Conservation (phyloP, 805 yeast genomes). For the Danielia oregonensis region DNA sequence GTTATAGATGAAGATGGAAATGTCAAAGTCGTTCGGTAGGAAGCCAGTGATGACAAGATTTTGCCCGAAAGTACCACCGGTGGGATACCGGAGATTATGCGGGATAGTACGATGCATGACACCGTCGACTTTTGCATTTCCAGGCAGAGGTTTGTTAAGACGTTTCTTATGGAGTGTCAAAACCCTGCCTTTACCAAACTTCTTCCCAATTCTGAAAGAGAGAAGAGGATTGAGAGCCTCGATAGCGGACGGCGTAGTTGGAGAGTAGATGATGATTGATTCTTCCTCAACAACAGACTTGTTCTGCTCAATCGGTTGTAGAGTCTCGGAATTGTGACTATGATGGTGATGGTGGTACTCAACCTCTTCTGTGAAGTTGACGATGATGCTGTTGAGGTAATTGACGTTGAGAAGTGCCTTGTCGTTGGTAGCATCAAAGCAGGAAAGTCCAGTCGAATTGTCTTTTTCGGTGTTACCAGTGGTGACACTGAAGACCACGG, state of each 20-base stretch:
- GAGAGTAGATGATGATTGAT: conserved; percentile 33
- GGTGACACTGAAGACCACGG: conserved; percentile 8
- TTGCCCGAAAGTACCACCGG: conserved; percentile 64
- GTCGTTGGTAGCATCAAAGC: conserved; percentile 13
- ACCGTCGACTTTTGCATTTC: conserved; percentile 6
- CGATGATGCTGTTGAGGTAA: conserved; percentile 31
- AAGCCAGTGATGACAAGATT: conserved; percentile 62
- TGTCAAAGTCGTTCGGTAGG: conserved; percentile 43
- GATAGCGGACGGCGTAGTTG: conserved; percentile 15
- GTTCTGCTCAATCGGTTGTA: conserved; percentile 1
- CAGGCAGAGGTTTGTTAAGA: too few relatives aligned
- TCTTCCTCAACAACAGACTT: conserved; percentile 13
- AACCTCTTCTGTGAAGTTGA: conserved; percentile 27
- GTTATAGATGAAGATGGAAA: conserved; percentile 49
- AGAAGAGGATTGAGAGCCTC: conserved; percentile 28
- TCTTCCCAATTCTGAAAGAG: conserved; percentile 32
- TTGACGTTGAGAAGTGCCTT: conserved; percentile 24
- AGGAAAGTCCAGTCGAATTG: conserved; percentile 7
- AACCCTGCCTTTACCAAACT: conserved; percentile 27
- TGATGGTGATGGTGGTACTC: conserved; percentile 11
- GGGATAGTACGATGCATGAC: conserved; percentile 36
- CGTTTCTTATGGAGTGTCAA: conserved; percentile 29
- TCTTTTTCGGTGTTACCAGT: conserved; percentile 12
- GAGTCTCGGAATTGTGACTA: not conserved
- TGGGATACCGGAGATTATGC: conserved; percentile 48